A percentile compares a stretch with the other conserved stretches of the same genome.
phyloP scores from a whole-genome alignment of 306 rosid species.

The Inga oerstediana region DNA sequence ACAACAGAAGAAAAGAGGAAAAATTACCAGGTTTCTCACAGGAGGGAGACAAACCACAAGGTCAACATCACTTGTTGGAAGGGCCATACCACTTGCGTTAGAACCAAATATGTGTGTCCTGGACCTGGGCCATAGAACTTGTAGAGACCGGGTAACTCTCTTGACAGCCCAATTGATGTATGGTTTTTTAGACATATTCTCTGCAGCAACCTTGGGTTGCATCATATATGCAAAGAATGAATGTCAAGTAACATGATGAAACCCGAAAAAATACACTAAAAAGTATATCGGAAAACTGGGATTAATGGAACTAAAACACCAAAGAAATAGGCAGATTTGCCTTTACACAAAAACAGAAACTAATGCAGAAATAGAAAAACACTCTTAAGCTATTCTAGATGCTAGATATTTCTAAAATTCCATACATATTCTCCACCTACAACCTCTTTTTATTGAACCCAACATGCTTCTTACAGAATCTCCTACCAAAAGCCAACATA shows the following conservation, averaged over 20 bases:
- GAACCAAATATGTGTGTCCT: slow-evolving; percentile 75
- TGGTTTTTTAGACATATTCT: slow-evolving; percentile 61
- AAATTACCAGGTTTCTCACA: slow-evolving; percentile 69
- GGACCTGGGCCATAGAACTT: slow-evolving; percentile 80
- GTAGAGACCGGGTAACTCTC: slow-evolving; percentile 71
- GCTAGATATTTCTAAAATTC: background rate
- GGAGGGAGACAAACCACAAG: slow-evolving; percentile 81
- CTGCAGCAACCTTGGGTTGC: slow-evolving; percentile 57
- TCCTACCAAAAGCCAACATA: background rate
- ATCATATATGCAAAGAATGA: slow-evolving; percentile 18
- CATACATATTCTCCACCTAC: background rate
- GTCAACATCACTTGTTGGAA: slow-evolving; percentile 80
- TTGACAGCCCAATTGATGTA: slow-evolving; percentile 77
- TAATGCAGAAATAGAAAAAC: background rate
- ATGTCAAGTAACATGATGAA: background rate
- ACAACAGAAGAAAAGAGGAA: slow-evolving; percentile 5
- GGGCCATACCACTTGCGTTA: slow-evolving; percentile 67
- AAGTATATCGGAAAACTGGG: background rate
- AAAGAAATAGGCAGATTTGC: background rate
- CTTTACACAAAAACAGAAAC: background rate
- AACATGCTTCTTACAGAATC: background rate
- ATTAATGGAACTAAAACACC: background rate
- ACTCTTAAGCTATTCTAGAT: background rate
- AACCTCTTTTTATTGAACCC: background rate
- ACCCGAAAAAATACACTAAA: background rate